phyloP scores from a whole-genome alignment of 2,329 filamentous ascomycete genomes.

The Gliomastix tumulicola region DNA sequence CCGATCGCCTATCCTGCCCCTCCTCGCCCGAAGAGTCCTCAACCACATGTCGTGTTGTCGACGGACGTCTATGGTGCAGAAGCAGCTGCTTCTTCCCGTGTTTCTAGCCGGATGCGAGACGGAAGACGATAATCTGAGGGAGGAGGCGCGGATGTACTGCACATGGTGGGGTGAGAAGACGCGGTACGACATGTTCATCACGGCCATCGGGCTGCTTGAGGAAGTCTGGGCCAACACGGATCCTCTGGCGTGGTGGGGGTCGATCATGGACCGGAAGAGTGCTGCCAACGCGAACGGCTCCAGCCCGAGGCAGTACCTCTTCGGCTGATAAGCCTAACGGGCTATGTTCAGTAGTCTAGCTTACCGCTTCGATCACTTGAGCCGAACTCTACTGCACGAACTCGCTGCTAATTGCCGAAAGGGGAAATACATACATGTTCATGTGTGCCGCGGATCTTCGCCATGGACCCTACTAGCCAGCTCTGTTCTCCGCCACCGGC shows the following conservation, averaged over 20 bases:
- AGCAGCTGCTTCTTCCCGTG: constrained; percentile 25
- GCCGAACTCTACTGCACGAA: neutral
- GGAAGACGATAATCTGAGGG: constrained; percentile 11
- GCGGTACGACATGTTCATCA: constrained; percentile 21
- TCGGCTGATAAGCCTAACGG: neutral
- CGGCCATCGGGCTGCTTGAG: constrained; percentile 9
- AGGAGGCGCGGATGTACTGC: constrained; percentile 17
- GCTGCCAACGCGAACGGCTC: neutral
- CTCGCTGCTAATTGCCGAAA: neutral
- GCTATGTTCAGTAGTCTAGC: neutral
- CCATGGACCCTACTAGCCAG: neutral
- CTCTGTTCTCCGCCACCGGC: neutral
- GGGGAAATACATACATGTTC: neutral
- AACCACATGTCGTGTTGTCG: constrained; percentile 20
- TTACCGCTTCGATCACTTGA: neutral
- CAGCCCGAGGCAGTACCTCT: neutral
- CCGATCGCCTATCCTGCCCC: constrained; percentile 6
- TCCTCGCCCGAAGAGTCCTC: constrained; percentile 17
- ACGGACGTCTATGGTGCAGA: constrained; percentile 18
- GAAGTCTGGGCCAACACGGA: constrained; percentile 9
- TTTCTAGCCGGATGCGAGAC: constrained; percentile 23
- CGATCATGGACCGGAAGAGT: neutral
- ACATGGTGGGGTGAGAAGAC: constrained; percentile 19
- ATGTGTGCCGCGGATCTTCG: neutral
- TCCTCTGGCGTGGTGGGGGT: neutral